Evolutionary conservation across 225 moss, liverwort and hornwort genomes (phyloP), one percentile per base, ranked within the genome.

Genomic region (Bryum argenteum): DNA sequence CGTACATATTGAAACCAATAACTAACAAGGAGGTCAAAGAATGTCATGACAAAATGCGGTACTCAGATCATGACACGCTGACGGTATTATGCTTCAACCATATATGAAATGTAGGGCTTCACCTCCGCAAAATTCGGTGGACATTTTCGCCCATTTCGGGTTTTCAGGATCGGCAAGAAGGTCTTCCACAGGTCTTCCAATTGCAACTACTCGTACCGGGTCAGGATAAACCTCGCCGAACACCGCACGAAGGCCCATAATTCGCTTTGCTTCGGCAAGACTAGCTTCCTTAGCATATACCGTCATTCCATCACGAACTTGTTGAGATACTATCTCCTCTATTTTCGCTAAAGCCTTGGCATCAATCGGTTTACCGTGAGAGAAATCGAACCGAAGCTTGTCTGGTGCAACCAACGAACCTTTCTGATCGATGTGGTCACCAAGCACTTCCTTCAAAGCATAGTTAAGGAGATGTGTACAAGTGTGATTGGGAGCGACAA

Each of bases 51-150:
- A 53, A 72, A 33, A 33, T 33, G 33, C 33, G 5, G 33, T 33
- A 5, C 4, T 33, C 52, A 42, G 11, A 41, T 47, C 11, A 12
- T 45, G 28, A 39, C 0, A 23, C 26, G 21, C 63, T 48, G 41
- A n/a, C 8, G 65, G 2, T 41, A 66, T 37, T 45, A 12, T 48
- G 28, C 43, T 70, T 61, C 0, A 45, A 66, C 37, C 42, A 42
- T 21, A 20, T 45, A 13, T 67, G 11, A 37, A 54, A 58, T 3
- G 18, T 63, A 76, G 57, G 58, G 38, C 40, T 52, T 20, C 69
- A 86, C 88, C 88, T 78, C 85, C 88, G 72, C 88, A 89, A 40
- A 89, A 85, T 53, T 89, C 88, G n/a, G 83, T 85, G 16, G 88
- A 89, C 65, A 85, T 64, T 66, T 69, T 80, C 44, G 78, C 78